Base-by-base conservation (phyloP, 2,329 filamentous ascomycete species). In the Sporothrix dimorphospora region DNA sequence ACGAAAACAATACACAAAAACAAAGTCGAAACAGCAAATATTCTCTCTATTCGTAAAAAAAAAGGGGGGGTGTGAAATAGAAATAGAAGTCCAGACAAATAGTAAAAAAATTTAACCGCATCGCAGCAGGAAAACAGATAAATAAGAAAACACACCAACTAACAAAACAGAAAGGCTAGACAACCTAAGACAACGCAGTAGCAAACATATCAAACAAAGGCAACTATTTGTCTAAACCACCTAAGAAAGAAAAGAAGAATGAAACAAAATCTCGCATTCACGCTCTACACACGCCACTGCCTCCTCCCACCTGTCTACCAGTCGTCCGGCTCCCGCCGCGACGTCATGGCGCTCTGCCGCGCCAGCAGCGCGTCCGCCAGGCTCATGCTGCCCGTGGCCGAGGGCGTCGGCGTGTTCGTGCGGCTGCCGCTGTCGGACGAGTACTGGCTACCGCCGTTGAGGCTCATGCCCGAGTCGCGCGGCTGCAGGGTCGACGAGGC, bases 331-430 rank as follows among this genome's bases (percentile, higher is more conserved):
- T 92, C 89, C 24, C 90, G 87, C 80, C 88, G 89, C 77, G 87
- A 89, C 77, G 90, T 89, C 90, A 94, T 93, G 6, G 91, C 91
- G 75, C 88, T 90, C 83, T 94, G 91, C 77, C 93, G 86, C 57
- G 91, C 91, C 77, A 92, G 83, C 77, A 96, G 82, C n/a, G 92
- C 92, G 79, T 94, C 92, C 2, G 93, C 93, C 76, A 96, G 82
- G 61, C 92, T 92, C 76, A 95, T 82, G 49, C 91, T 91, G 66
- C 91, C 91, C 16, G 59, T 61, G 2, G 94, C 79, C 79, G 90
- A 92, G 16, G 90, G 88, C 49, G 88, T 94, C 3, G 92, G 91
- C 4, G 91, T 94, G 74, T 85, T 90, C 76, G 90, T 91, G 51
- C 91, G 88, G 77, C 91, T 93, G 69, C 87, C 86, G 68, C 61